A percentile compares a stretch with the other conserved stretches of the same genome.
Conservation (phyloP, 495 filamentous ascomycete genomes). For the Apiosordaria backusii region DNA sequence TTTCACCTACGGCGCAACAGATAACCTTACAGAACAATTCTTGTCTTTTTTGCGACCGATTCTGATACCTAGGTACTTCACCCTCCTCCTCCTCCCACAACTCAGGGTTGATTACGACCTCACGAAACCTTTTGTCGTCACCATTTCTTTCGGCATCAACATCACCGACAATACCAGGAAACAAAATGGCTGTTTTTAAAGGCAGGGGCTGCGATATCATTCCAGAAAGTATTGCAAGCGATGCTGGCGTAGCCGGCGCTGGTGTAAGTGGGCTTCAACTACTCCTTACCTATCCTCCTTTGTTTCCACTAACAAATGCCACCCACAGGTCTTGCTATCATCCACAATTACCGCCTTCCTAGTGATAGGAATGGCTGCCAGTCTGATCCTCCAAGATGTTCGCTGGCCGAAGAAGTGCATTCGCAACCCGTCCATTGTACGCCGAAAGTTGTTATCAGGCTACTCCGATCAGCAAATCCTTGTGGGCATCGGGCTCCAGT, state of each 20-base stretch:
- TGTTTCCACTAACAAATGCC: background rate
- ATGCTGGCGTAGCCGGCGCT: constrained; percentile 55
- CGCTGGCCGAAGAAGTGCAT: constrained; percentile 25
- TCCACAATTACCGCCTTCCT: constrained; percentile 54
- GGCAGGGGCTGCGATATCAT: constrained; percentile 44
- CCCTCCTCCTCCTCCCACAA: too few species aligned
- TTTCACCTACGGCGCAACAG: background rate
- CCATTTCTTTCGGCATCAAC: background rate
- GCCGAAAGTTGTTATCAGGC: constrained; percentile 54
- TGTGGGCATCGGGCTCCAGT: constrained; percentile 57
- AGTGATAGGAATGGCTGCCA: constrained; percentile 44
- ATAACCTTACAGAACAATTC: background rate
- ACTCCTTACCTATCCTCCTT: background rate
- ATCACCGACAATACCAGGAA: too few species aligned
- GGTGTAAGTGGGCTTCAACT: constrained; percentile 42
- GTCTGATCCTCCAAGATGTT: constrained; percentile 47
- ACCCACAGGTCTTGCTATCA: constrained; percentile 51
- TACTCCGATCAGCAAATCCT: constrained; percentile 61
- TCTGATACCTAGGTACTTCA: background rate
- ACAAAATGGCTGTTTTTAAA: constrained; percentile 20
- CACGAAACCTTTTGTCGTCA: background rate
- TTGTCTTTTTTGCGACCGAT: background rate
- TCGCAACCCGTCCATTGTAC: constrained; percentile 39
- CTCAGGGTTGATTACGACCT: too few species aligned
- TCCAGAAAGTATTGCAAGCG: constrained; percentile 43